Evolutionary conservation across 305 asterid genomes (phyloP).

Genomic region (Fraxinus sp.): DNA sequence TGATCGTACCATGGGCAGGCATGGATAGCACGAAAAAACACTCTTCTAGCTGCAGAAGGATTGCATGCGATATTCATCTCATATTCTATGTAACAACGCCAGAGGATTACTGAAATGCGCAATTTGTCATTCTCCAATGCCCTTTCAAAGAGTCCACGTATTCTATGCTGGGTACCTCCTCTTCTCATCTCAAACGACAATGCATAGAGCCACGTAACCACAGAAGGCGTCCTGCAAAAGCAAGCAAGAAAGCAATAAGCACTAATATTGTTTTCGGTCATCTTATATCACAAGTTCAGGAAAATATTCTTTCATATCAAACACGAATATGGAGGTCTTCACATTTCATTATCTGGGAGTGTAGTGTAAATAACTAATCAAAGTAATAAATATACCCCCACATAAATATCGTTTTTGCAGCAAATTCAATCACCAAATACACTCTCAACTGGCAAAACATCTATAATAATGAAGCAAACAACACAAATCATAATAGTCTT

Average conservation of each 20-base stretch:
- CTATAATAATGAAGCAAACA: neutral
- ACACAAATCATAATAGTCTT: neutral
- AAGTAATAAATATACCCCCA: neutral
- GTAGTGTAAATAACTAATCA: neutral
- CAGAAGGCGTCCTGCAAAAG: conserved; percentile 67
- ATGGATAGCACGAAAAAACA: conserved; percentile 85
- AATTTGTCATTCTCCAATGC: conserved; percentile 67
- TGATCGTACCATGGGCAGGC: conserved; percentile 88
- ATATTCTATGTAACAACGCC: conserved; percentile 84
- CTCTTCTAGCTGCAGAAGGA: conserved; percentile 72
- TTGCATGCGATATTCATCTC: conserved; percentile 59
- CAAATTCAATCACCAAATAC: neutral
- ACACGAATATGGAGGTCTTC: neutral
- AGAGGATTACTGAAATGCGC: conserved; percentile 65
- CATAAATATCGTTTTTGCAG: neutral
- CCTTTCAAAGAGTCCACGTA: conserved; percentile 82
- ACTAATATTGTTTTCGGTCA: neutral
- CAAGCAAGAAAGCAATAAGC: conserved; percentile 18
- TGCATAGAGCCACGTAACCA: conserved; percentile 67
- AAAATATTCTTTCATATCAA: neutral
- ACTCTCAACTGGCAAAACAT: neutral
- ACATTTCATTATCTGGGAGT: neutral
- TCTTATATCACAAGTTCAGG: neutral
- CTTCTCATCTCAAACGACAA: conserved; percentile 68
- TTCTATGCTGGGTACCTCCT: conserved; percentile 68